Evolutionary conservation across 169 alveolate genomes (phyloP), one percentile per base, ranked within the genome.

Genomic region (Eimeria necatrix): DNA sequence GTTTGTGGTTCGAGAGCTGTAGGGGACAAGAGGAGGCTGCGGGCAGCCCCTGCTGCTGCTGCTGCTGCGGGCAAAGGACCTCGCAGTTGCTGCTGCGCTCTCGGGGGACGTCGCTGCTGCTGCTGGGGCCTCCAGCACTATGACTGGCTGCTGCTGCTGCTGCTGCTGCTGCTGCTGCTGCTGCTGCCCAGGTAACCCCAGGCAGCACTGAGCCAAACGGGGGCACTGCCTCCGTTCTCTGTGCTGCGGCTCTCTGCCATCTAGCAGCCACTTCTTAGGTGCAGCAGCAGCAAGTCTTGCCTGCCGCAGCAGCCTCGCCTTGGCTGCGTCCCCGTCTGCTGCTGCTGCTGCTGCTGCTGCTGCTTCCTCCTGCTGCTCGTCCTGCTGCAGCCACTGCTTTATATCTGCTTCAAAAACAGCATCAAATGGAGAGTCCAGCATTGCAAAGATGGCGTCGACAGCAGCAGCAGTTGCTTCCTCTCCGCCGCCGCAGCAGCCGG

Each of bases 381-480:
- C 84, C 24, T 73, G 84, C 71, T 68, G n/a, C 53, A 88, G 94
- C 94, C 94, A 88, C 74, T 70, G 70, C 41, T 53, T 18, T 0
- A 88, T 88, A 52, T 88, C 94, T 0, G 94, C 94, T 24, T 26
- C 59, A 61, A 88, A 88, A 3, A 88, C 51, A 26, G 73, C 51
- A 61, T 88, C 87, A 41, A 88, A 88, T 3, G 94, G 94, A 7
- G 52, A 18, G 41, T 88, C 94, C 6, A 88, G 68, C n/a, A 41
- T 46, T 6, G 41, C 20, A 71, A 88, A 88, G 71, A 88, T 78
- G 4, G 14, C 8, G 56, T 88, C 94, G 0, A 71, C 94, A 8
- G 73, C 78, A 20, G 93, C 51, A 6, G 73, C 93, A 16, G 71
- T 41, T n/a, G 53, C 53, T 48, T 16, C 59, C 48, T 59, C 61